Evolutionary conservation across 2,329 filamentous ascomycete genomes (phyloP), one percentile per base, ranked within the genome.

Genomic region (Pseudocercospora macadamiae): DNA sequence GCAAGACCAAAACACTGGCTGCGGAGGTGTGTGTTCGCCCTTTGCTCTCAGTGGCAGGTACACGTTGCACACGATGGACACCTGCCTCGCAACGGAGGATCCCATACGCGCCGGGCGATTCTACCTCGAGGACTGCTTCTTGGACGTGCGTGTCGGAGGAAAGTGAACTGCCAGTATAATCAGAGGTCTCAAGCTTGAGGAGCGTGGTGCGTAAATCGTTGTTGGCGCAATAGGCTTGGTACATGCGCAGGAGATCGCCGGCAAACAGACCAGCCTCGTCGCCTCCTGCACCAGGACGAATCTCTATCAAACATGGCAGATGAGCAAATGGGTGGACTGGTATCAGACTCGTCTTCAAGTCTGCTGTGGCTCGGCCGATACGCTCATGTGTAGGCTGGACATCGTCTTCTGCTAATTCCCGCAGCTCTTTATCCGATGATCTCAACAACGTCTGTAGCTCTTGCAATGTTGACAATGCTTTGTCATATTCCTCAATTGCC

Each of bases 11-110:
- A 0, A 99, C 90, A 4, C 90, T 91, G 2, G 92, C 93, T 10
- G 93, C 93, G 71, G 90, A 95, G 9, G 95, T 99, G 75, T 99
- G 95, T 14, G 91, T 95, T 25, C 95, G 87, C 1, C 95, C 95
- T 72, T 91, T 93, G 65, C 82, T 90, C 74, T 99, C 95, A 0
- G 95, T 99, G 9, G 88, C 88, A 1, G 95, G 95, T 3, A 99
- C 88, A 23, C 95, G 87, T 79, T 99, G 95, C 0, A 99, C 95
- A 25, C 95, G 86, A 74, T 99, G 95, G 65, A 99, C 95, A 28
- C 95, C 95, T 2, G 93, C 91, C 76, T 99, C 95, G 67, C 88
- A 88, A 61, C 93, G 85, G 68, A 99, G 85, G 1, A 86, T 71
- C 60, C 89, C 90, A 75, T 96, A 99, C 19, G 92, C 88, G 26